These are phyloP conservation scores for Blastocladiella britannica DNA, from an alignment of 192 early-diverging fungal species.

Conservation along the genomic window DNA sequence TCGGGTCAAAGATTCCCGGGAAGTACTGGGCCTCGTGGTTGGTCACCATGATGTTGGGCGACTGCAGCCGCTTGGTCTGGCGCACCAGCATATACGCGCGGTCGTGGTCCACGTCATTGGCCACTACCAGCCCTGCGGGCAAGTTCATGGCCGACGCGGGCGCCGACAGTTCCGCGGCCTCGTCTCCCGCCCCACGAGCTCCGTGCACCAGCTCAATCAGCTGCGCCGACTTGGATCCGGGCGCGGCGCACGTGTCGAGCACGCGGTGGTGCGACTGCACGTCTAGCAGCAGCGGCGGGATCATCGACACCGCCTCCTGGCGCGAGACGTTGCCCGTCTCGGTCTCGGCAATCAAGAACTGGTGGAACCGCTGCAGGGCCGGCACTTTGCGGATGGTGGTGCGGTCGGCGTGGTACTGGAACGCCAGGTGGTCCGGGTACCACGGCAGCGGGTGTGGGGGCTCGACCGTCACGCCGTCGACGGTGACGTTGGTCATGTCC, in stretches of 20 bases:
- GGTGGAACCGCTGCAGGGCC: constrained; percentile 63
- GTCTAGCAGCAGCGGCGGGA: constrained; percentile 82
- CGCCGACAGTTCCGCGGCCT: no score
- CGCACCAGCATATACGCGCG: constrained; percentile 84
- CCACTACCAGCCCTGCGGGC: constrained; percentile 69
- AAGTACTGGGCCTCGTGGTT: constrained; percentile 88
- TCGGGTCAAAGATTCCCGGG: constrained; percentile 40
- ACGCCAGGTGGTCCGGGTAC: constrained; percentile 79
- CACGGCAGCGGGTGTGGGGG: constrained; percentile 61
- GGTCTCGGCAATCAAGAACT: constrained; percentile 92
- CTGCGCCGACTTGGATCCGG: constrained; percentile 95
- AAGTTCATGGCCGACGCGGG: constrained; percentile 27
- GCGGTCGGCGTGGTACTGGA: constrained; percentile 64
- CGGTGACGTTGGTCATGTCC: constrained; percentile 18
- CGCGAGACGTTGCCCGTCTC: constrained; percentile 91
- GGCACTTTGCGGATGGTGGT: constrained; percentile 51
- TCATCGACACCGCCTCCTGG: constrained; percentile 96
- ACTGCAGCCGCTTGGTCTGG: constrained; percentile 84
- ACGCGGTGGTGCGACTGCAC: constrained; percentile 71
- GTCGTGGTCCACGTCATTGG: constrained; percentile 86
- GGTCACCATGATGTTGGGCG: constrained; percentile 77
- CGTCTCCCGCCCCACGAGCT: no score
- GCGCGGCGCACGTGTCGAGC: constrained; percentile 92
- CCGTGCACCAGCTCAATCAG: constrained; percentile 58
- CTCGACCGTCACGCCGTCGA: constrained; percentile 53